Evolutionary conservation across 257 asterid species (phyloP).

Genomic region (Jaltomata sinuosa): DNA sequence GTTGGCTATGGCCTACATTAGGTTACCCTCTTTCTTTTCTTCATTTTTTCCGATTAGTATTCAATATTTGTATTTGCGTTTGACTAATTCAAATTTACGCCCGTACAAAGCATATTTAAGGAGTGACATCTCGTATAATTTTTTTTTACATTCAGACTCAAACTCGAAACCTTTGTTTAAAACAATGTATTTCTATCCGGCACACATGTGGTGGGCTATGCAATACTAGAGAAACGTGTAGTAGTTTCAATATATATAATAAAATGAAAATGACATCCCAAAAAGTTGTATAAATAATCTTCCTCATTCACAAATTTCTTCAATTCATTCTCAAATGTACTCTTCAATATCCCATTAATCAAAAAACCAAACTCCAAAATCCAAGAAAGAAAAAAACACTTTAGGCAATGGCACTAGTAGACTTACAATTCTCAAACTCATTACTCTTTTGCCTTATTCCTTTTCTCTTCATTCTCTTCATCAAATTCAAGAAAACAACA

Average conservation of each 20-base stretch:
- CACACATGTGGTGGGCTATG: too few species aligned
- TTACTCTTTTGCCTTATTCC: conserved; percentile 17
- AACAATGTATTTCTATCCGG: background rate
- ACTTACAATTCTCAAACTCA: background rate
- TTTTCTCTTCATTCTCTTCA: conserved; percentile 10
- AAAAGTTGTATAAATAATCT: background rate
- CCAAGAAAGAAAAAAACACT: background rate
- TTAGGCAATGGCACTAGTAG: background rate
- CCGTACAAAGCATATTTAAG: background rate
- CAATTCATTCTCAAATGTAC: background rate
- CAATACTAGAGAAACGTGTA: background rate
- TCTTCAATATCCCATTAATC: background rate
- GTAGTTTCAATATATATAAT: background rate
- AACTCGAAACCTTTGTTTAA: background rate
- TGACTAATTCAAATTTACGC: background rate
- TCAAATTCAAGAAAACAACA: background rate
- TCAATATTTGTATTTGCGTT: background rate
- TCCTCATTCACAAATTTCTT: background rate
- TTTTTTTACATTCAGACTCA: too few species aligned
- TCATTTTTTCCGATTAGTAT: background rate
- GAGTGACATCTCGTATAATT: too few species aligned
- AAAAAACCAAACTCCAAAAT: background rate
- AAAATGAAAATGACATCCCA: background rate
- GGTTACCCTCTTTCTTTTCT: background rate
- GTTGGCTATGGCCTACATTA: background rate